Percentiles rank a stretch among this genome's conserved stretches.
These are phyloP conservation scores for Fusarium mangiferae DNA, from an alignment of 2,329 filamentous ascomycete species.

Conservation along the genomic window DNA sequence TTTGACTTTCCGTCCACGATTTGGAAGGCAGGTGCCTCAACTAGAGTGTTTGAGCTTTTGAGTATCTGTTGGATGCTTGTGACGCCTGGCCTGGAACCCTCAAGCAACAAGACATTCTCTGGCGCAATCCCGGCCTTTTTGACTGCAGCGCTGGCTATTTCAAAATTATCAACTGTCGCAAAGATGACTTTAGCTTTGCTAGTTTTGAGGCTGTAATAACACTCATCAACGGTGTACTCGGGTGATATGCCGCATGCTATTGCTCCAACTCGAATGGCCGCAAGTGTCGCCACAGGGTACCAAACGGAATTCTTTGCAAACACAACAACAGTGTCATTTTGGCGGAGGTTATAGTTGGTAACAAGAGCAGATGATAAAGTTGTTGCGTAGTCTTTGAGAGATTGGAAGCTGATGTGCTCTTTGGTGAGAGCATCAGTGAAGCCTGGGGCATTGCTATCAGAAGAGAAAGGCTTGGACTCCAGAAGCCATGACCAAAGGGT, in stretches of 20 bases:
- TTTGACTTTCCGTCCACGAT: conserved; percentile 3
- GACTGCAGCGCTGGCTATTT: not conserved
- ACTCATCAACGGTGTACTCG: conserved; percentile 15
- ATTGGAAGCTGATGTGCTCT: not conserved
- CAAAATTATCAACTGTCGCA: not conserved
- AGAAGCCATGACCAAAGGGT: conserved; percentile 2
- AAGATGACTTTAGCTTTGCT: conserved; percentile 16
- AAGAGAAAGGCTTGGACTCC: not conserved
- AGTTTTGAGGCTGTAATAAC: conserved; percentile 1
- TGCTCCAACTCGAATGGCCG: not conserved
- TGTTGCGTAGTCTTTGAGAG: not conserved
- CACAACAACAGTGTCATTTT: not conserved
- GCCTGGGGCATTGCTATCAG: not conserved
- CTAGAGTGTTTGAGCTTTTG: not conserved
- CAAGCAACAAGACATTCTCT: not conserved
- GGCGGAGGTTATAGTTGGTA: not conserved
- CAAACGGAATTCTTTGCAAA: not conserved
- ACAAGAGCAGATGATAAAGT: not conserved
- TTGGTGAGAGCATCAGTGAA: not conserved
- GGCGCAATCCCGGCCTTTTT: conserved; percentile 1
- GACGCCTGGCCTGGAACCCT: not conserved
- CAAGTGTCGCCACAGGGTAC: not conserved
- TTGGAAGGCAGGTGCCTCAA: not conserved
- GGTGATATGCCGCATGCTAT: conserved; percentile 12
- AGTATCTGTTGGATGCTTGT: not conserved